Evolutionary conservation across 176 grass and related monocot species (phyloP), one percentile per base, ranked within the genome.

Genomic region (Rhipidocladum racemiflorum): DNA sequence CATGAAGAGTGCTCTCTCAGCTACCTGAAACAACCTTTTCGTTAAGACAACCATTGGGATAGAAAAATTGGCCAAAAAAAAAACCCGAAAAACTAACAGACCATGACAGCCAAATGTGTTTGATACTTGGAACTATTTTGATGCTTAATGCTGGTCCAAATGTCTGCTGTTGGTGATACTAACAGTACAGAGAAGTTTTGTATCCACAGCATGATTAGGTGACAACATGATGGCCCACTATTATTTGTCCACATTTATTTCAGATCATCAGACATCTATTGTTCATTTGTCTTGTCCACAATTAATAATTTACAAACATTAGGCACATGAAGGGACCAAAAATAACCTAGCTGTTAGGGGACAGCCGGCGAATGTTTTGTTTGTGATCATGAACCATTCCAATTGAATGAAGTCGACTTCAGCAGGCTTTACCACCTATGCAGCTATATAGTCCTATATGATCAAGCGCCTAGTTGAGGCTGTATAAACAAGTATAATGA

Each of bases 1-100:
- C 27, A 98, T 90, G 72, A 98, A 98, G 69, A 98, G 82, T 21
- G 96, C 90, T 44, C 92, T 90, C 83, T 98, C 96, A 36, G 96
- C 96, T 64, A 98, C 96, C 96, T 98, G 87, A 63, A 82, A 85
- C 30, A 27, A 60, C 9, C 24, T 82, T 74, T 30, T 40, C 39
- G 44, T 61, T 68, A 77, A 49, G 38, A 59, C 18, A 59, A 65
- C 7, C 30, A 57, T 7, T 84, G 16, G 0, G 3, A 72, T 66
- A 27, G 18, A 84, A 72, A 84, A 46, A 4, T n/a, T 1, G 9
- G n/a, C n/a, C n/a, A 55, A 61, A n/a, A 28, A 40, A 40, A 55
- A 12, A 57, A 9, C n/a, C 38, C 24, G 36, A 27, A 9, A 35
- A 68, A 57, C 40, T 43, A 27, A 25, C 74, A 64, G 25, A 56